A percentile compares a stretch with the other conserved stretches of the same genome.
phyloP scores from a whole-genome alignment of 139 green algal genomes.

The Tetraselmis chui region DNA sequence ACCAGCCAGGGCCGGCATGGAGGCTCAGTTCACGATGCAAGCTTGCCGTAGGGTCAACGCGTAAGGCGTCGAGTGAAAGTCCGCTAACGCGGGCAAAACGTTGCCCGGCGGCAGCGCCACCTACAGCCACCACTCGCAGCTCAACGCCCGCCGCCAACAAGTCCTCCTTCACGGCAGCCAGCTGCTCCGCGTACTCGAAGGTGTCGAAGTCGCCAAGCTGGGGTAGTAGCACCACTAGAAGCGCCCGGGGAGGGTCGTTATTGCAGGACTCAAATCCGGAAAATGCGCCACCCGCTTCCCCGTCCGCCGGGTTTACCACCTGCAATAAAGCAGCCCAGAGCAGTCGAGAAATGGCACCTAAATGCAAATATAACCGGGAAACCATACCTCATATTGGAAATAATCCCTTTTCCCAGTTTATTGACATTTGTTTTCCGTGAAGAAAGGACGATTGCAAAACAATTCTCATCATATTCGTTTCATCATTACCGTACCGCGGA shows the following conservation, averaged over 20 bases:
- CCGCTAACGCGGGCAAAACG: not conserved
- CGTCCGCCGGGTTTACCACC: not conserved
- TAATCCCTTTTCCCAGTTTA: too few species aligned
- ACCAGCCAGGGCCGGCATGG: not conserved
- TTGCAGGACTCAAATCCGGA: too few species aligned
- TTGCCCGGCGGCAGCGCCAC: not conserved
- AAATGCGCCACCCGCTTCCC: too few species aligned
- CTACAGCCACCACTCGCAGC: not conserved
- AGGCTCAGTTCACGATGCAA: not conserved
- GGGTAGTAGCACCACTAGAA: not conserved
- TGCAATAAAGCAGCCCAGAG: too few species aligned
- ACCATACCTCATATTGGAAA: too few species aligned
- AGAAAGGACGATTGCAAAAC: too few species aligned
- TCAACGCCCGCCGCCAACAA: not conserved
- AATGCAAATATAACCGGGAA: too few species aligned
- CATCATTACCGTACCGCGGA: too few species aligned
- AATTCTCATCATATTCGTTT: too few species aligned
- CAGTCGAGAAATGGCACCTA: too few species aligned
- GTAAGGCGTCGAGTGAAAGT: not conserved
- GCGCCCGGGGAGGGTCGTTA: not conserved
- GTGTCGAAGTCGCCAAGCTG: constrained; percentile 4
- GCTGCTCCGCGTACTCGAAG: constrained; percentile 1
- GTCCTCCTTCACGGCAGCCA: not conserved
- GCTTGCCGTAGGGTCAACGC: not conserved
- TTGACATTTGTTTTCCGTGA: too few species aligned